A percentile compares a stretch with the other conserved stretches of the same genome.
Evolutionary conservation across 169 alveolate species (phyloP).

Genomic region (Amoebophrya sp.): DNA sequence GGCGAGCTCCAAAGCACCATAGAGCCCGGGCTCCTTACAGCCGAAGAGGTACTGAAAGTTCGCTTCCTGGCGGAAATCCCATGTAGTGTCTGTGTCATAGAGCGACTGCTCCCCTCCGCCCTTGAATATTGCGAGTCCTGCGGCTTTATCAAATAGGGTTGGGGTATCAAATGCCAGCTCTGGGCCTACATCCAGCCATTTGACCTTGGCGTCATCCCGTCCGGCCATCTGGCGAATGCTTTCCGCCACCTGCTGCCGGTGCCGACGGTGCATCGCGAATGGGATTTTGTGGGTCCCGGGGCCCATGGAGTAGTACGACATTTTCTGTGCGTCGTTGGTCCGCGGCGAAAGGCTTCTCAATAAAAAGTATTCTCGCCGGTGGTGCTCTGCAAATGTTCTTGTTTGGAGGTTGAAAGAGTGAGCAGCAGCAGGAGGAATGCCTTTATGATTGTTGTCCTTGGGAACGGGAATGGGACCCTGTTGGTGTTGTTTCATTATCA

Average conservation of each 20-base stretch:
- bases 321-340: too few relatives aligned
- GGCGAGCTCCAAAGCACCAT: background rate
- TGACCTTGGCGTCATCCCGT: background rate
- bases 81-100: conserved; percentile 3
- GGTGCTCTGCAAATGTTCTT: too few relatives aligned
- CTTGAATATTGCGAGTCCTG: background rate
- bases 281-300: conserved; percentile 9
- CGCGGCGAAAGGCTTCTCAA: too few relatives aligned
- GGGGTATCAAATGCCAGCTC: background rate
- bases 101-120: conserved; percentile 6
- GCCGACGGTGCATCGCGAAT: conserved; percentile 12
- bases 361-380: too few relatives aligned
- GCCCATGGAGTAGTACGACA: too few relatives aligned
- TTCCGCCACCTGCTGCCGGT: background rate
- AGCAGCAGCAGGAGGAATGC: too few relatives aligned
- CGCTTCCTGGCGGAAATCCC: conserved; percentile 24
- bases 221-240: background rate
- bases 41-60: conserved; percentile 37
- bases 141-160: too few relatives aligned
- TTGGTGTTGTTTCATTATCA: too few relatives aligned
- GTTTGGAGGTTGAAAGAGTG: too few relatives aligned
- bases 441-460: too few relatives aligned
- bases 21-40: conserved; percentile 10
- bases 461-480: too few relatives aligned
- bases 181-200: too few relatives aligned